These are phyloP conservation scores for Lactifluus pinguis DNA, from an alignment of 768 basidiomycete species.

Conservation along the genomic window DNA sequence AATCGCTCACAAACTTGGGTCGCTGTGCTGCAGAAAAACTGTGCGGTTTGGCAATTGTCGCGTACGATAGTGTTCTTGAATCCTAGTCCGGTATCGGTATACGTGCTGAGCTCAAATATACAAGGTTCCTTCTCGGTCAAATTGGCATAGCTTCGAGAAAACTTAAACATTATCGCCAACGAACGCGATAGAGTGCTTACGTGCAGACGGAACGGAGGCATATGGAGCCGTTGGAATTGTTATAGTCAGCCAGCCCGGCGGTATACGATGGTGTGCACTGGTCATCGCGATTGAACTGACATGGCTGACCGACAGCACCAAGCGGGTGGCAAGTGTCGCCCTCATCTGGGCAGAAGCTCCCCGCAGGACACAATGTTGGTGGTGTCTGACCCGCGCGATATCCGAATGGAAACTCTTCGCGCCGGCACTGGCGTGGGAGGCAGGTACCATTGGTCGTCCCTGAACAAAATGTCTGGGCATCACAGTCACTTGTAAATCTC, in stretches of 20 bases:
- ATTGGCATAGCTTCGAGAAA: conserved; percentile 29
- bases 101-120: conserved; percentile 32
- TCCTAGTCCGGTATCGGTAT: conserved; percentile 19
- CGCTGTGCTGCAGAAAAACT: conserved; percentile 13
- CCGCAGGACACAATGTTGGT: conserved; percentile 9
- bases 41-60: conserved; percentile 18
- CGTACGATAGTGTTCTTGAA: conserved; percentile 14
- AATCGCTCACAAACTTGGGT: conserved; percentile 11
- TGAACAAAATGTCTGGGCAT: conserved; percentile 16
- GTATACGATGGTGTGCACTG: conserved; percentile 11
- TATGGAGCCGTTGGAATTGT: conserved; percentile 10
- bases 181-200: conserved; percentile 1
- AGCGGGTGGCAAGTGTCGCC: conserved; percentile 15
- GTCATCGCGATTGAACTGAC: conserved; percentile 20
- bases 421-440: conserved; percentile 14
- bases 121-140: conserved; percentile 32
- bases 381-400: conserved; percentile 2
- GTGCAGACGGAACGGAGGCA: conserved; percentile 17
- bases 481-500: conserved; percentile 16
- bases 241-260: conserved; percentile 3
- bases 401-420: conserved; percentile 16
- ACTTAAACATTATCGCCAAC: background rate
- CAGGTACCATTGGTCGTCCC: conserved; percentile 13
- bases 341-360: conserved; percentile 18
- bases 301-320: conserved; percentile 9